These are phyloP conservation scores for Osmozyma mogii DNA, from an alignment of 805 yeast species.

Conservation along the genomic window DNA sequence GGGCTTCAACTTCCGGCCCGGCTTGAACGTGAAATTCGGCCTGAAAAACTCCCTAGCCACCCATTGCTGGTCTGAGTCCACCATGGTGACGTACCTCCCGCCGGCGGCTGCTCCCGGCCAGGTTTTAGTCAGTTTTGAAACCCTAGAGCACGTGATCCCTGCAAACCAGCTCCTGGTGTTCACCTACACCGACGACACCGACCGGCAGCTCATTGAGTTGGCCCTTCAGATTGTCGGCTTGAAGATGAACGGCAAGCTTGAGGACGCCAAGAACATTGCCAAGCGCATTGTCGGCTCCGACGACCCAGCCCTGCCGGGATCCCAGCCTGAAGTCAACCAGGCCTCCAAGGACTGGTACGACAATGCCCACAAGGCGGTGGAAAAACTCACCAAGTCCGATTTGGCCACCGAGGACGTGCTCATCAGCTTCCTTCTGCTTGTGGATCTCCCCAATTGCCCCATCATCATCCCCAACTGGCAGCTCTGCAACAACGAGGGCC, in stretches of 20 bases:
- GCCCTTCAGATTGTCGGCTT: slow-evolving; percentile 95
- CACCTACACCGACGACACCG: slow-evolving; percentile 92
- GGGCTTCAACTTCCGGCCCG: slow-evolving; percentile 81
- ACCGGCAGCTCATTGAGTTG: slow-evolving; percentile 85
- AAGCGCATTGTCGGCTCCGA: slow-evolving; percentile 76
- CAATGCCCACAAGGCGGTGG: slow-evolving; percentile 44
- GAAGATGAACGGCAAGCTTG: slow-evolving; percentile 92
- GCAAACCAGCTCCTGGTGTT: slow-evolving; percentile 51
- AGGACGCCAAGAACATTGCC: slow-evolving; percentile 92
- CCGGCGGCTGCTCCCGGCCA: slow-evolving; percentile 89
- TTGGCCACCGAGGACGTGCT: slow-evolving; percentile 43
- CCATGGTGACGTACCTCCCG: slow-evolving; percentile 89
- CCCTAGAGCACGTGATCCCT: slow-evolving; percentile 29
- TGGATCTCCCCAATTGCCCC: slow-evolving; percentile 60
- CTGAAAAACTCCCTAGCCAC: slow-evolving; percentile 71
- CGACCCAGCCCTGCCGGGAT: slow-evolving; percentile 7
- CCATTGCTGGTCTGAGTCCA: slow-evolving; percentile 93
- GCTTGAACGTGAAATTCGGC: slow-evolving; percentile 81
- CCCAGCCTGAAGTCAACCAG: slow-evolving; percentile 5
- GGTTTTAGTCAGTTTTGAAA: slow-evolving; percentile 78
- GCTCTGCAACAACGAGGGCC: slow-evolving; percentile 75
- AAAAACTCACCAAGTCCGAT: slow-evolving; percentile 37
- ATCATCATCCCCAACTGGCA: slow-evolving; percentile 67
- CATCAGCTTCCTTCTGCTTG: slow-evolving; percentile 44
- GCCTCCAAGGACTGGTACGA: slow-evolving; percentile 41